Base-by-base conservation (phyloP, 352 stramenopile genomes). In the Pythium brachiatum region DNA sequence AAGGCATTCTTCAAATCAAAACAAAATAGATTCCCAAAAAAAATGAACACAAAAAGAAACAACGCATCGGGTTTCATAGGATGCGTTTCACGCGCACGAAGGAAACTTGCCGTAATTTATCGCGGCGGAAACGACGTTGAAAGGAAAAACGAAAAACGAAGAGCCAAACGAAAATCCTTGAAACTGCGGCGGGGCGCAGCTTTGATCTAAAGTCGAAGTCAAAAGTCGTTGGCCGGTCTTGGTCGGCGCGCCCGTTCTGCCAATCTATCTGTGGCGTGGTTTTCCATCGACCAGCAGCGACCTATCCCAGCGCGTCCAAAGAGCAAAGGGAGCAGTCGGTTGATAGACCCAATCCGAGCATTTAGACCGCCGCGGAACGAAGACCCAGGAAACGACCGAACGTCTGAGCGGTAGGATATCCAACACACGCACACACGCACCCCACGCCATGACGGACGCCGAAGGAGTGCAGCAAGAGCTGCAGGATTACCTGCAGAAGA, bases 401-500 rank as follows among this genome's bases (percentile, higher is more conserved):
- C 20, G 38, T 21, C 38, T 3, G 23, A 44, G 38, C 38, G 38
- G 23, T 44, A 41, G 2, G 18, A 44, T 44, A n/a, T n/a, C n/a
- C n/a, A n/a, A 29, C 18, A 61, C 7, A 31, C 20, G 21, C 27
- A 6, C 44, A 23, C 44, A 16, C 7, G 26, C 39, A 8, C 25
- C 21, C 57, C 13, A 32, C 20, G 69, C 36, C 18, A 96, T 96
- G 87, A 66, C 87, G 53, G 85, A 96, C 74, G 87, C 83, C 13
- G 85, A 96, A 60, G 80, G 81, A 50, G 87, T 96, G 64, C 89
- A 96, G 64, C 86, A 95, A 62, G 89, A 96, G 69, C 79, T 97
- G 70, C 89, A 97, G 77, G 84, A 95, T 36, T 97, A 97, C 62
- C 60, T 97, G 59, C 84, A 95, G 69, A 89, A 92, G 72, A 97